Evolutionary conservation across 352 stramenopile species (phyloP).

Genomic region (Phytophthora capsici): DNA sequence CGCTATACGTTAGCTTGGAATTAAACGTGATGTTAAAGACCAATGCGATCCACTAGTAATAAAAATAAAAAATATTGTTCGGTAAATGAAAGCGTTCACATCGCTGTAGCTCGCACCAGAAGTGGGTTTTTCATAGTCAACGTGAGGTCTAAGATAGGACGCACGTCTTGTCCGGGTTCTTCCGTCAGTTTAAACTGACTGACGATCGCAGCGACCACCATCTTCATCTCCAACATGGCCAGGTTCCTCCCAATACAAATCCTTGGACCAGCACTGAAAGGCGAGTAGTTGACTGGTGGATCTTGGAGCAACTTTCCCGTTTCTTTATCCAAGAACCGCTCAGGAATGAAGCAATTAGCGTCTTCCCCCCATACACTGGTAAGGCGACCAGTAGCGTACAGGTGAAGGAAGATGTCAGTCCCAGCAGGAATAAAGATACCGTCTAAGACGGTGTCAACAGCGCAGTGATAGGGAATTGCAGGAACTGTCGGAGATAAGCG

Average conservation of each 20-base stretch:
- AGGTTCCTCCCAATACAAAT: slow-evolving; percentile 20
- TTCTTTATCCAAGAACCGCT: slow-evolving; percentile 42
- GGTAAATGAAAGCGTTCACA: neutral
- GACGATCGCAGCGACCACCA: slow-evolving; percentile 13
- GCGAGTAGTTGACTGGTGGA: slow-evolving; percentile 6
- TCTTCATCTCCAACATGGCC: slow-evolving; percentile 31
- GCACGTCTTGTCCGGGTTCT: slow-evolving; percentile 16
- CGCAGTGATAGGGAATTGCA: slow-evolving; percentile 42
- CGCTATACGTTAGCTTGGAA: slow-evolving; percentile 37
- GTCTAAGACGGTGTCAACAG: slow-evolving; percentile 49
- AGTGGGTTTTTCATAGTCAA: slow-evolving; percentile 25
- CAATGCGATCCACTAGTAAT: slow-evolving; percentile 40
- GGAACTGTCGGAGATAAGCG: slow-evolving; percentile 36
- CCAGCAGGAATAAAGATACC: slow-evolving; percentile 41
- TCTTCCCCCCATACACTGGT: slow-evolving; percentile 48
- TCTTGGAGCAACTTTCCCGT: slow-evolving; percentile 11
- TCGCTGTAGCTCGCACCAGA: slow-evolving; percentile 2
- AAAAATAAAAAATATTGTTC: no score
- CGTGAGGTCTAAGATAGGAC: slow-evolving; percentile 20
- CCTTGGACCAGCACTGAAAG: slow-evolving; percentile 18
- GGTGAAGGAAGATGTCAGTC: slow-evolving; percentile 25
- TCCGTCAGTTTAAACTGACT: slow-evolving; percentile 11
- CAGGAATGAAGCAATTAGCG: slow-evolving; percentile 36
- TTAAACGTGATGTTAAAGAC: slow-evolving; percentile 27
- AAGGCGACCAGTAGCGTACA: slow-evolving; percentile 47